Conservation (phyloP, 176 grass and related monocot species). For the Saccharum officinarum region DNA sequence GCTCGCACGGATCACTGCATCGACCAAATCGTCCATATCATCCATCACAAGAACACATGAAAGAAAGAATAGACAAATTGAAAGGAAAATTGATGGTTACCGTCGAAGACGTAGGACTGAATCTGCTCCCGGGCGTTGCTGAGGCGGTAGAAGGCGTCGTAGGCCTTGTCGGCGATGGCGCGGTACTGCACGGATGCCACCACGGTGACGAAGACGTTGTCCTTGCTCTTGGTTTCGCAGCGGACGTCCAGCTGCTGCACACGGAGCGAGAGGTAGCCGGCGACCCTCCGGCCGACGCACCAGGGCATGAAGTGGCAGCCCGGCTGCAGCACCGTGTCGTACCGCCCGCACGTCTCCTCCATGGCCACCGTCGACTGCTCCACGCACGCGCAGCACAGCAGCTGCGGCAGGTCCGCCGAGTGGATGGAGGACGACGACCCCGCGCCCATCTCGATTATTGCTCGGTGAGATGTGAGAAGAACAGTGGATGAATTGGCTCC, state of each 20-base stretch:
- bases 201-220: slow-evolving; percentile 58
- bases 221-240: slow-evolving; percentile 53
- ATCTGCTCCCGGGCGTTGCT: slow-evolving; percentile 22
- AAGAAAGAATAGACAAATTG: not conserved
- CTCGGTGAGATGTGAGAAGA: not conserved
- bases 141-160: slow-evolving; percentile 26
- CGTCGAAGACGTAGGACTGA: slow-evolving; percentile 40
- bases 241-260: slow-evolving; percentile 44
- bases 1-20: slow-evolving; percentile 56
- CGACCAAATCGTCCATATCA: not conserved
- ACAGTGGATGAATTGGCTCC: not conserved
- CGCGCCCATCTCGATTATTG: not conserved
- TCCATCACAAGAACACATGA: not conserved
- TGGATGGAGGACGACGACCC: not conserved
- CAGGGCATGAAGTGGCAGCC: slow-evolving; percentile 49
- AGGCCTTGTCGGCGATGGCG: slow-evolving; percentile 23
- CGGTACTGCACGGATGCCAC: slow-evolving; percentile 38
- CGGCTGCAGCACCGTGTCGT: slow-evolving; percentile 26
- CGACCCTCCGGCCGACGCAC: slow-evolving; percentile 33
- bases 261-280: slow-evolving; percentile 36
- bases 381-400: slow-evolving; percentile 33
- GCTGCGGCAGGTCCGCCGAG: not conserved
- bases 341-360: slow-evolving; percentile 37
- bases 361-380: slow-evolving; percentile 40
- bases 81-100: not conserved